Base-by-base conservation (phyloP, 345 rosid species). In the Cardamine resedifolia region DNA sequence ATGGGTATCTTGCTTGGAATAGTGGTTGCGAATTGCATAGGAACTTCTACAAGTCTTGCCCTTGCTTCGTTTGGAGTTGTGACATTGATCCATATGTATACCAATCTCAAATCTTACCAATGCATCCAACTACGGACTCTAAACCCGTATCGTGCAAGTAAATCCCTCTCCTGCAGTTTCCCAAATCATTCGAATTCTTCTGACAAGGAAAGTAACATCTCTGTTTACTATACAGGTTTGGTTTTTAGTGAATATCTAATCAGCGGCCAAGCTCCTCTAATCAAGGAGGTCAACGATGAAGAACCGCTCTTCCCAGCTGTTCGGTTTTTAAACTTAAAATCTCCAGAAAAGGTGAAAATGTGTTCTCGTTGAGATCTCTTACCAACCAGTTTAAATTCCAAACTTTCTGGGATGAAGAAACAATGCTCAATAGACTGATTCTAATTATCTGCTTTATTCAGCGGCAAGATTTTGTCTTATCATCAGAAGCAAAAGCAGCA, bases 81-180 rank as follows among this genome's bases (percentile, higher is more conserved):
- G 68, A 91, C 97, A 23, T 81, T 82, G 79, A 83, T 95, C 70
- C 99, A 91, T 83, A 91, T 95, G 99, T 95, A 81, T 80, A 91
- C 93, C 83, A 95, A 95, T 83, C 81, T 95, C 73, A 90, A 87
- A 72, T 95, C 99, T 7, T 95, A 95, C 75, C 99, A 87, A 48
- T 91, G 86, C 66, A 90, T 95, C 75, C 96, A 95, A 78, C 85
- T 90, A 31, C 86, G 93, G 84, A 95, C 99, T 64, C 81, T 95
- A 76, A 95, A 90, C 75, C 94, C 99, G 3, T 91, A 95, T 74
- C 96, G 99, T 72, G 99, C 93, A 75, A 95, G 98, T 91, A 89
- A 83, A 39, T 38, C 60, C 31, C 10, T 79, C 75, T 72, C 59
- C n/a, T 68, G 65, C 33, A 27, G 15, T 21, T 20, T 4, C 19